A percentile compares a stretch with the other conserved stretches of the same genome.
Evolutionary conservation across 257 asterid genomes (phyloP).

Genomic region (Solanum habrochaites): DNA sequence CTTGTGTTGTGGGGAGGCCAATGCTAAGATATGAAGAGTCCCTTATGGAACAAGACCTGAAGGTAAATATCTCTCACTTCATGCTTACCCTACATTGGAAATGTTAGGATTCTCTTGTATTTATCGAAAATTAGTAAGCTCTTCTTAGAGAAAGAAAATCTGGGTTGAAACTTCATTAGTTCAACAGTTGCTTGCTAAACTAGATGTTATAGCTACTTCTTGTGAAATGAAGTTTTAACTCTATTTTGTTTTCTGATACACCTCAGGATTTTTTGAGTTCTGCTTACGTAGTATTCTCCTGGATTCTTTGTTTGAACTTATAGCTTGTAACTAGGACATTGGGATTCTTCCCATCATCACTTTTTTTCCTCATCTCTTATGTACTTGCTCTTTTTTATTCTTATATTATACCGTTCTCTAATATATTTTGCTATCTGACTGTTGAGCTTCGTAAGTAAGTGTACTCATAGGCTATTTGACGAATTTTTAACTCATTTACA

Average conservation of each 20-base stretch:
- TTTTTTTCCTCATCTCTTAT: not conserved
- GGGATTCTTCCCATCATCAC: not conserved
- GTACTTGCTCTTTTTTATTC: not conserved
- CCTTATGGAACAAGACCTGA: conserved; percentile 80
- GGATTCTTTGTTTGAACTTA: not conserved
- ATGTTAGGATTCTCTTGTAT: not conserved
- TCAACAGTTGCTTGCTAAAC: not conserved
- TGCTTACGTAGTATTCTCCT: not conserved
- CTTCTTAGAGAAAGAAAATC: not conserved
- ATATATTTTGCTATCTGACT: not conserved
- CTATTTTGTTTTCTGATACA: not conserved
- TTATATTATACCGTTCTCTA: not conserved
- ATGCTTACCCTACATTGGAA: not conserved
- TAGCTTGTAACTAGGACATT: not conserved
- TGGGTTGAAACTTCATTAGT: not conserved
- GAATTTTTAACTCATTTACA: not conserved
- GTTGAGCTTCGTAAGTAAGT: not conserved
- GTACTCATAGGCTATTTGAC: not conserved
- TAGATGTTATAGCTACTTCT: not conserved
- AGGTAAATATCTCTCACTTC: conserved; percentile 29
- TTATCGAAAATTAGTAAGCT: not conserved
- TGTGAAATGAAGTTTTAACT: not conserved
- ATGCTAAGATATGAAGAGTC: conserved; percentile 96
- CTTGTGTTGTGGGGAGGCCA: conserved; percentile 96
- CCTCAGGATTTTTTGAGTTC: not conserved